Evolutionary conservation across 176 grass and related monocot species (phyloP).

Genomic region (Oryza officinalis): DNA sequence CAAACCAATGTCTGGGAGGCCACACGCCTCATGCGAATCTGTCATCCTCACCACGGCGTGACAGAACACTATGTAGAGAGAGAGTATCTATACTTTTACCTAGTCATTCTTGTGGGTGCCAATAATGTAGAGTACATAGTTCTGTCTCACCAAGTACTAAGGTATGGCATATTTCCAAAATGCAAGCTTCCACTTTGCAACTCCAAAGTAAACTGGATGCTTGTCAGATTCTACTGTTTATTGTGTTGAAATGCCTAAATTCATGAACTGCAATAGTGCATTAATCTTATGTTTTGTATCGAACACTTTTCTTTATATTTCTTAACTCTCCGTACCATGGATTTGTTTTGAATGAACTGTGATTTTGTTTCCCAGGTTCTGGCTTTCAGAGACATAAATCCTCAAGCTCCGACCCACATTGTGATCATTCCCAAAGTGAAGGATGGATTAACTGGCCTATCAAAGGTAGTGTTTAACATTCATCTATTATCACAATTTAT

Average conservation of each 20-base stretch:
- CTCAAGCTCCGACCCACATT: slow-evolving; percentile 80
- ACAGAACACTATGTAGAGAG: not conserved
- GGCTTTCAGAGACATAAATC: slow-evolving; percentile 92
- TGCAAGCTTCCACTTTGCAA: not conserved
- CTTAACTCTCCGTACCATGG: not conserved
- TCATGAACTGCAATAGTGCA: not conserved
- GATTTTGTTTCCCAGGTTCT: slow-evolving; percentile 54
- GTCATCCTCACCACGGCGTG: not conserved
- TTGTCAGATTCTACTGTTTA: not conserved
- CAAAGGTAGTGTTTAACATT: slow-evolving; percentile 55
- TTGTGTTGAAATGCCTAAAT: not conserved
- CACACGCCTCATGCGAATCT: not conserved
- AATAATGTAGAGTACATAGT: not conserved
- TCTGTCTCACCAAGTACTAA: not conserved
- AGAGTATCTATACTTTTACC: not conserved
- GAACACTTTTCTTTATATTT: not conserved
- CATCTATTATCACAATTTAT: not conserved
- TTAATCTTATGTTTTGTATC: slow-evolving; percentile 1
- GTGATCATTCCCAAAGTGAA: slow-evolving; percentile 85
- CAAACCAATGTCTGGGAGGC: not conserved
- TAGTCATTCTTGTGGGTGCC: not conserved
- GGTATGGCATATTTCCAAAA: too few relatives aligned
- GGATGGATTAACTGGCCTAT: slow-evolving; percentile 86
- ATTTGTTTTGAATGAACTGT: not conserved
- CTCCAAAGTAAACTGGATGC: not conserved